Evolutionary conservation across 495 filamentous ascomycete genomes (phyloP), one percentile per base, ranked within the genome.

Genomic region (Xylaria palmicola): DNA sequence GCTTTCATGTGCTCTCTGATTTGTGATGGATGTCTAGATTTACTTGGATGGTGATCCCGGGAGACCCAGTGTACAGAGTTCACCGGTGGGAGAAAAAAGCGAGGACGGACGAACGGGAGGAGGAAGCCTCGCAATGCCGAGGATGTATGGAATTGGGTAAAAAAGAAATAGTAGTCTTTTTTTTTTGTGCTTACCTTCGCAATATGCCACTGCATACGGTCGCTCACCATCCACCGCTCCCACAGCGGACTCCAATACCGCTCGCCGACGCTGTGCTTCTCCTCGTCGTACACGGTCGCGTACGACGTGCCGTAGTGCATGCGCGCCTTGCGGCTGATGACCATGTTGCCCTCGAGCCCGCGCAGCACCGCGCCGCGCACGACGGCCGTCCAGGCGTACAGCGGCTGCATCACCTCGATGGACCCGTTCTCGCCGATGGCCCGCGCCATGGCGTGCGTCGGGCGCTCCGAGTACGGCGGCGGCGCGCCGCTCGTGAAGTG

Each of bases 161-260:
- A 34, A 57, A n/a, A 29, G 30, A 29, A 22, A 24, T 15, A 19
- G 13, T 2, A 29, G 41, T 4, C 17, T 40, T 7, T n/a, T 8
- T 10, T 10, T 0, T 15, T 30, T 12, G 30, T 15, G 69, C 77
- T 66, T 61, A 88, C 86, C 78, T 87, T 89, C 10, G 84, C 82
- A 70, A 88, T 89, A 74, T 90, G 88, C 88, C 88, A 91, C 66
- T 90, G 87, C 88, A 91, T 90, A 48, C 88, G 79, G 73, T 91
- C 88, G 56, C 79, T 83, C 15, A 91, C 86, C 88, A 91, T 91
- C 87, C 87, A 91, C 30, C 88, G 69, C 72, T 91, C 88, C 88
- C 88, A 91, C 36, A 91, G 64, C 12, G 88, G 88, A 57, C 80
- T 84, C 88, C 88, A 91, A 65, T 91, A 91, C 37, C 88, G 71